Conservation (phyloP, 306 rosid species). For the Herpetospermum pedunculosum region DNA sequence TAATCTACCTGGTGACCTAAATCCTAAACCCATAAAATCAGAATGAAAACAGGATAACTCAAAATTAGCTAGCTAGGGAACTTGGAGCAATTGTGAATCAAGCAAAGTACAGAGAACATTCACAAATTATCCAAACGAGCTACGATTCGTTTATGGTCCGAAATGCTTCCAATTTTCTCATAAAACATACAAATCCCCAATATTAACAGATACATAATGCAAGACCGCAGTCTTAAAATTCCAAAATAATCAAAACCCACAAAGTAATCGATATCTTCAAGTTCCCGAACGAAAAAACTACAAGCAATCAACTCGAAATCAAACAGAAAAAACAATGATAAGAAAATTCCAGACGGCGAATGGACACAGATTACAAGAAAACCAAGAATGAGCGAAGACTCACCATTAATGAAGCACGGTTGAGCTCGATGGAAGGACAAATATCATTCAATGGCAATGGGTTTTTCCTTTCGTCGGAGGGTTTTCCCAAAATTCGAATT, state of each 20-base stretch:
- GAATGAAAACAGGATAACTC: neutral
- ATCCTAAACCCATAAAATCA: neutral
- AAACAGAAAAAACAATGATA: neutral
- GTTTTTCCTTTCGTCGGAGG: neutral
- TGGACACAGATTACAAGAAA: neutral
- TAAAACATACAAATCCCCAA: neutral
- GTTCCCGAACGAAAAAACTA: neutral
- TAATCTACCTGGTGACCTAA: too few relatives aligned
- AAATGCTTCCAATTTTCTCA: neutral
- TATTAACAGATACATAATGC: neutral
- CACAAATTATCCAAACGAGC: neutral
- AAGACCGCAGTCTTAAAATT: neutral
- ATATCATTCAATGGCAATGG: conserved; percentile 3
- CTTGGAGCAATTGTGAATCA: neutral
- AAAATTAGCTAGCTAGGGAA: neutral
- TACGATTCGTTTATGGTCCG: neutral
- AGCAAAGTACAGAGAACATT: neutral
- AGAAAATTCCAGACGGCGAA: neutral
- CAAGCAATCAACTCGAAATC: neutral
- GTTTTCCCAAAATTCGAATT: neutral
- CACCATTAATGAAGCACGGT: neutral
- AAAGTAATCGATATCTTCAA: neutral
- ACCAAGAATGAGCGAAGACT: neutral
- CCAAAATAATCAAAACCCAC: neutral
- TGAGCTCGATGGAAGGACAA: neutral